phyloP scores from a whole-genome alignment of 306 rosid genomes.

The Vicia villosa region DNA sequence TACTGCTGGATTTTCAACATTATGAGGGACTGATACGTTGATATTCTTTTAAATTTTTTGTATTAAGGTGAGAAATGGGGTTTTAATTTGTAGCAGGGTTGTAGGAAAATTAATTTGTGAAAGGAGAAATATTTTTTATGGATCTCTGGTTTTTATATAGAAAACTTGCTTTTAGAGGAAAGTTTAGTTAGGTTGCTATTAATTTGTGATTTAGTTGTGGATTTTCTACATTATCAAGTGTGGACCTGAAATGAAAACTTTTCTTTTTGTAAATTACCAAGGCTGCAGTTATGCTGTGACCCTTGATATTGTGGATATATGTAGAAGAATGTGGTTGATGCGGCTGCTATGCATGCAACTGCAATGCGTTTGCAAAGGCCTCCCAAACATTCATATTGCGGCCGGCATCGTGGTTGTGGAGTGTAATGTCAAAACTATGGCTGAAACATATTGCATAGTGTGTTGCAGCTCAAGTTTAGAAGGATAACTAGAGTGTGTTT shows the following conservation, averaged over 20 bases:
- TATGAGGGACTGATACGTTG: background rate
- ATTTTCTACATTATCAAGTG: background rate
- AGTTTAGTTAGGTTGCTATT: background rate
- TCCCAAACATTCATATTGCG: background rate
- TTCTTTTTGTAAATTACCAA: background rate
- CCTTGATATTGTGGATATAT: background rate
- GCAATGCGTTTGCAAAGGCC: too few relatives aligned
- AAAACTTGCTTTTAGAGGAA: background rate
- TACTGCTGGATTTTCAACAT: background rate
- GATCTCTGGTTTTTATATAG: background rate
- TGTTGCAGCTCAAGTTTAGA: background rate
- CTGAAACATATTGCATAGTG: background rate
- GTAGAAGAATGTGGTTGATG: background rate
- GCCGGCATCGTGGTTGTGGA: background rate
- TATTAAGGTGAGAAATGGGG: too few relatives aligned
- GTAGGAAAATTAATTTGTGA: background rate
- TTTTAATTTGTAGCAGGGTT: background rate
- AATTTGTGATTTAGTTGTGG: background rate
- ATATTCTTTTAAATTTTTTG: background rate
- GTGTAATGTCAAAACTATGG: background rate
- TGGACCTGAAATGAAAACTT: too few relatives aligned
- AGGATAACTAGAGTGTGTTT: background rate
- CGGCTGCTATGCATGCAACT: background rate
- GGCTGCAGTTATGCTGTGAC: background rate
- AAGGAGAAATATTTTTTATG: constrained; percentile 9